Percentiles rank a stretch among this genome's conserved stretches.
Conservation (phyloP, 768 basidiomycete species). For the Suillus clintonianus region DNA sequence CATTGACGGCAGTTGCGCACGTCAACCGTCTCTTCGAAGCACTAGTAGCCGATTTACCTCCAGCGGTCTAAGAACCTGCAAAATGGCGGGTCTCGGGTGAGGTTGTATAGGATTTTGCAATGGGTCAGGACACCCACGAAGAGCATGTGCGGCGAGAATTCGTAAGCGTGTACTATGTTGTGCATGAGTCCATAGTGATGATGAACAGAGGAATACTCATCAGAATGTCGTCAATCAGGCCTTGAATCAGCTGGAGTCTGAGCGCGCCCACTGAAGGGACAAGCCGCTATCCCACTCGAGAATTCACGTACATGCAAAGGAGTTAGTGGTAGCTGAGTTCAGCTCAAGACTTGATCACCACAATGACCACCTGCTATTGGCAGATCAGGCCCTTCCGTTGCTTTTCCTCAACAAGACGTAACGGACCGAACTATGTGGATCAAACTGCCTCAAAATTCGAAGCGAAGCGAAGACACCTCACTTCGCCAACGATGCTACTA, state of each 20-base stretch:
- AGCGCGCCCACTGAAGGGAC: not conserved
- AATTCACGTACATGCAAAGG: not conserved
- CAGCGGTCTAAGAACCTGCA: not conserved
- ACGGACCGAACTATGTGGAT: not conserved
- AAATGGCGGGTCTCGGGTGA: not conserved
- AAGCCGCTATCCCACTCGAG: not conserved
- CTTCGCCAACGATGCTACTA: not conserved
- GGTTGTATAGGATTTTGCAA: not conserved
- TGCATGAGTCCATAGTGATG: not conserved
- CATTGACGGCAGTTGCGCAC: no score
- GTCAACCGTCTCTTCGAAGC: no score
- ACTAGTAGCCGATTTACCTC: not conserved
- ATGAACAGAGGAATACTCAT: not conserved
- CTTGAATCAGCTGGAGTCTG: not conserved
- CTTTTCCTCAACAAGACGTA: not conserved
- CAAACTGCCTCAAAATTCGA: not conserved
- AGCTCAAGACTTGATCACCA: not conserved
- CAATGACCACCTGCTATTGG: not conserved
- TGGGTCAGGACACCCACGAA: not conserved
- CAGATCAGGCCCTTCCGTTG: not conserved
- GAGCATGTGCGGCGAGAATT: not conserved
- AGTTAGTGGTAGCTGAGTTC: not conserved
- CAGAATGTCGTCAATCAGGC: not conserved
- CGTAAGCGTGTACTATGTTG: not conserved
- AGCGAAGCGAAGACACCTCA: not conserved